phyloP scores from a whole-genome alignment of 2,329 filamentous ascomycete species.

The Paraphoma chrysanthemicola region DNA sequence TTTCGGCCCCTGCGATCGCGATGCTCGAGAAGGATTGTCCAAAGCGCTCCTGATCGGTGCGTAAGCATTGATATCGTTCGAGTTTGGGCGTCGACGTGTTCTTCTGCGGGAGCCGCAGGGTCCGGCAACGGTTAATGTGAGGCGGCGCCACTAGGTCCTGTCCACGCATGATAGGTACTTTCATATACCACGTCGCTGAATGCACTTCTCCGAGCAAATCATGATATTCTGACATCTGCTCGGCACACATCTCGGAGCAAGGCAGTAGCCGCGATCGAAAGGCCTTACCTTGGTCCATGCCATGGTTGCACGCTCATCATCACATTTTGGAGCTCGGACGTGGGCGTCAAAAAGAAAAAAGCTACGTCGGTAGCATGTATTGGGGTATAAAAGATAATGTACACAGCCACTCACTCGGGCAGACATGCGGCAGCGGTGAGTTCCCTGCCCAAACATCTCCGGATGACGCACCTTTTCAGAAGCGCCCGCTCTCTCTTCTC shows the following conservation, averaged over 20 bases:
- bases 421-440: not conserved
- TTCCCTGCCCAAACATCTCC: not conserved
- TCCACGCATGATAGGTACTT: not conserved
- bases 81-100: not conserved
- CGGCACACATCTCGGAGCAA: no score
- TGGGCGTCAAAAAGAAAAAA: not conserved
- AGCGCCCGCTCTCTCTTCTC: conserved; percentile 38
- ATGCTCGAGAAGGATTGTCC: not conserved
- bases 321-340: not conserved
- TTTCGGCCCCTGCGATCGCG: not conserved
- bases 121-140: not conserved
- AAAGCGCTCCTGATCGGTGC: not conserved
- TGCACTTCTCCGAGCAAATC: not conserved
- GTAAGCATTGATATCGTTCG: not conserved
- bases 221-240: no score
- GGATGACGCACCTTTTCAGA: conserved; percentile 6
- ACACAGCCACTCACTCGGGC: not conserved
- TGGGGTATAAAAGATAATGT: not conserved
- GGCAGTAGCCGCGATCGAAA: no score
- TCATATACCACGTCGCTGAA: not conserved
- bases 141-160: not conserved
- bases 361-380: conserved; percentile 3
- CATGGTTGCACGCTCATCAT: no score
- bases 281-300: no score
- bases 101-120: not conserved